Evolutionary conservation across 495 filamentous ascomycete species (phyloP), one percentile per base, ranked within the genome.

Genomic region (Hypoxylon perforatum): DNA sequence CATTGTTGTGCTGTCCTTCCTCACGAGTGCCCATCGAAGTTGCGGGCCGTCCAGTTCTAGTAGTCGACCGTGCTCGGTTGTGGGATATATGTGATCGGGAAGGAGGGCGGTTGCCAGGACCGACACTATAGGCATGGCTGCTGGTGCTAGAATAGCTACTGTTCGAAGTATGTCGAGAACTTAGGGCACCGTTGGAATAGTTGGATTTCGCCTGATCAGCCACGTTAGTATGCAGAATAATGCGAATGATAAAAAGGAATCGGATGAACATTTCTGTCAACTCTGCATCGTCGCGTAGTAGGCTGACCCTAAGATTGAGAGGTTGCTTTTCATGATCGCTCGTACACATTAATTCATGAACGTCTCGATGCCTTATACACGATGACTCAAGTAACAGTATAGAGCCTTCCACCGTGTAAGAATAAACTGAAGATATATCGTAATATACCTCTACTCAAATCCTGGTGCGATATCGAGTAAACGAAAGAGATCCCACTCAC

Each of bases 21-120:
- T 75, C 73, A 14, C 76, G 73, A n/a, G 81, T 82, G 52, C 86
- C 87, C 74, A 89, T 81, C 14, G 87, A 82, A 11, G 86, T 90
- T 1, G 85, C 83, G 8, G 90, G 86, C 57, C 90, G 83, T 18
- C 80, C 65, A 15, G 42, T 2, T 67, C 70, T 77, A 64, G 83
- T 69, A 57, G 79, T 70, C 71, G 79, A 78, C 52, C 77, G 75
- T 70, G 70, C 56, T 70, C 77, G 58, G 75, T 82, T 78, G 53
- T 86, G 82, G 0, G 82, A 75, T 36, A 85, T 81, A 10, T 78
- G 67, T 2, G 76, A 72, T 47, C 78, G 73, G 17, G 75, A 77
- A 7, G 81, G 75, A 7, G 83, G 82, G 23, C 88, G 86, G 11
- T 70, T 59, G 6, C 82, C 80, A 14, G 83, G 76, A 0, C 88